These are phyloP conservation scores for Alternaria dauci DNA, from an alignment of 2,329 filamentous ascomycete species.

Conservation along the genomic window DNA sequence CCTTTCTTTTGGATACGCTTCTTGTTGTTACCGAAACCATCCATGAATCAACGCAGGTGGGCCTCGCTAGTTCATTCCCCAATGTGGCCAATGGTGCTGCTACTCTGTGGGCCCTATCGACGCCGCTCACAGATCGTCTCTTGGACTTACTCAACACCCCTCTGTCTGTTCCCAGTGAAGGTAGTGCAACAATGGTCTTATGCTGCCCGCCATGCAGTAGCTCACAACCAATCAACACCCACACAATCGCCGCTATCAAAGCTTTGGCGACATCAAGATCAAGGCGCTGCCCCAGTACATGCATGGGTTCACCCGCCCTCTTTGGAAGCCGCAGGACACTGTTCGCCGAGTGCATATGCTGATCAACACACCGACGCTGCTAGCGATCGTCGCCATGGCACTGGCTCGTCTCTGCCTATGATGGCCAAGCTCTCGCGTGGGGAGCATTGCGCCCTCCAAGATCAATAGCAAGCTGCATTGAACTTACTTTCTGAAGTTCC, in stretches of 20 bases:
- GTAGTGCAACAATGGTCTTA: background rate
- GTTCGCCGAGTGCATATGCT: slow-evolving; percentile 25
- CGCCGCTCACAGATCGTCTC: slow-evolving; percentile 6
- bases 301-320: slow-evolving; percentile 13
- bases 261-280: slow-evolving; percentile 15
- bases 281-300: slow-evolving; percentile 9
- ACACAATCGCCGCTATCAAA: slow-evolving; percentile 14
- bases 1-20: slow-evolving; percentile 9
- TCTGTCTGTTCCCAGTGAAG: slow-evolving; percentile 21
- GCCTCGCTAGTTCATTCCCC: background rate
- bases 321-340: slow-evolving; percentile 10
- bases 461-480: slow-evolving; percentile 5
- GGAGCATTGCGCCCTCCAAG: slow-evolving; percentile 14
- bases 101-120: slow-evolving; percentile 9
- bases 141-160: slow-evolving; percentile 16
- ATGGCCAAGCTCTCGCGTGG: slow-evolving; percentile 14
- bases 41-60: slow-evolving; percentile 6
- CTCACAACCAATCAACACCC: slow-evolving; percentile 26
- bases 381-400: slow-evolving; percentile 18
- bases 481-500: slow-evolving; percentile 6
- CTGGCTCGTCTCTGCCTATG: slow-evolving; percentile 9
- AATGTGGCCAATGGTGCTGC: background rate
- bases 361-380: slow-evolving; percentile 26
- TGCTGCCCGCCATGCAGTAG: slow-evolving; percentile 23
- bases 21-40: slow-evolving; percentile 4